Percentiles rank a stretch among this genome's conserved stretches.
These are phyloP conservation scores for Verticillium isaacii DNA, from an alignment of 2,329 filamentous ascomycete species.

Conservation along the genomic window DNA sequence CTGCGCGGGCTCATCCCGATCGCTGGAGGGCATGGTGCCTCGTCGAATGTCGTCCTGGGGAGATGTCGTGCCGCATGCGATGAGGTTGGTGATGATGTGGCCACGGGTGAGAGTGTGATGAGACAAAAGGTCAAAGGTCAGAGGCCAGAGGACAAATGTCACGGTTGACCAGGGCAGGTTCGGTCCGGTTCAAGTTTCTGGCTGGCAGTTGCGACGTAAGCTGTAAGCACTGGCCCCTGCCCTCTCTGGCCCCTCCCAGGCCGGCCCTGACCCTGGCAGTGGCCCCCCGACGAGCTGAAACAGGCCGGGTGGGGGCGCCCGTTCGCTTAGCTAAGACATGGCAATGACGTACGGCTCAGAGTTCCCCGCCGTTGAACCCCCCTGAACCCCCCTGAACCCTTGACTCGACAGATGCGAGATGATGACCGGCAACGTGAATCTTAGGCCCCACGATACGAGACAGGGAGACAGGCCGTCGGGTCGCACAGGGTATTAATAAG, in stretches of 20 bases:
- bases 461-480: too few relatives aligned
- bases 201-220: background rate
- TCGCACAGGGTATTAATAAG: too few relatives aligned
- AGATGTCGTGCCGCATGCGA: background rate
- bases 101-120: background rate
- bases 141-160: too few relatives aligned
- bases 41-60: background rate
- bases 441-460: too few relatives aligned
- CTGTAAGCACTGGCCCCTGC: background rate
- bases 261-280: too few relatives aligned
- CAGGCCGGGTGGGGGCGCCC: background rate
- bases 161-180: background rate
- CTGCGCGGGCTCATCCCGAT: slow-evolving; percentile 8
- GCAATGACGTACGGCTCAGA: background rate
- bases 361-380: background rate
- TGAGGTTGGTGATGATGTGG: background rate
- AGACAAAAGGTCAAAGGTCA: background rate
- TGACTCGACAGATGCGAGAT: too few relatives aligned
- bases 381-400: too few relatives aligned
- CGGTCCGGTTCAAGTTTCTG: background rate
- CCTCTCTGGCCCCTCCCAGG: too few relatives aligned
- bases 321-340: background rate
- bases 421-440: too few relatives aligned
- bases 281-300: background rate
- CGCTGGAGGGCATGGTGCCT: slow-evolving; percentile 5